Conservation (phyloP, 2,329 filamentous ascomycete genomes). For the Hysterium pulicare region DNA sequence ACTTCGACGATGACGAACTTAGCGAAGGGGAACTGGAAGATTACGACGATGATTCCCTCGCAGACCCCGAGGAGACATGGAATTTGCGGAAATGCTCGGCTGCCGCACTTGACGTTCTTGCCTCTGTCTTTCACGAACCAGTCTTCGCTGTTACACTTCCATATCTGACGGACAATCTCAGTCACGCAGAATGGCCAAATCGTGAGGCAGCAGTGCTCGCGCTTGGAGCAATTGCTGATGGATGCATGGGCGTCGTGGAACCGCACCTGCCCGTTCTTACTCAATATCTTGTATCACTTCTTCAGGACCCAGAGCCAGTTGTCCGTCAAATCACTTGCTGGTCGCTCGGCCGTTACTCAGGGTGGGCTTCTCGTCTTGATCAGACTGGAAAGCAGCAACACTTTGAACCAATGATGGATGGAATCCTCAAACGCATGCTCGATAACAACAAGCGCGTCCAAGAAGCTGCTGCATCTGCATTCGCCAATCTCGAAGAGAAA, state of each 20-base stretch:
- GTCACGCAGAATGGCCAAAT: slow-evolving; percentile 84
- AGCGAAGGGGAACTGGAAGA: slow-evolving; percentile 87
- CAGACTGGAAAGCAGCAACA: slow-evolving; percentile 68
- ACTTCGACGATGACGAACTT: slow-evolving; percentile 60
- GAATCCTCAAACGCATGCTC: slow-evolving; percentile 89
- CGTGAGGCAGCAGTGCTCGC: slow-evolving; percentile 93
- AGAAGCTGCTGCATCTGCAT: slow-evolving; percentile 91
- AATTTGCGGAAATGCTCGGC: slow-evolving; percentile 96
- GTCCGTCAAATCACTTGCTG: slow-evolving; percentile 97
- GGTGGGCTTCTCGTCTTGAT: slow-evolving; percentile 78
- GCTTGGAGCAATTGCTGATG: slow-evolving; percentile 89
- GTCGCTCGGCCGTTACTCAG: slow-evolving; percentile 90
- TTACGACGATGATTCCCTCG: slow-evolving; percentile 65
- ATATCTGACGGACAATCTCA: slow-evolving; percentile 85
- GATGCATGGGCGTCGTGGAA: slow-evolving; percentile 84
- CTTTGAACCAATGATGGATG: slow-evolving; percentile 97
- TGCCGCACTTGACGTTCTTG: slow-evolving; percentile 89
- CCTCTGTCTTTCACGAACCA: slow-evolving; percentile 79
- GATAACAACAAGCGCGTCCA: slow-evolving; percentile 98
- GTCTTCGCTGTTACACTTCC: slow-evolving; percentile 92
- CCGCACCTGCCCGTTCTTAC: slow-evolving; percentile 89
- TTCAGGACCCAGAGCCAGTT: slow-evolving; percentile 82
- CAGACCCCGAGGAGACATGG: slow-evolving; percentile 87
- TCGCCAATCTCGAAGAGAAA: slow-evolving; percentile 93
- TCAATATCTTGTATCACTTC: slow-evolving; percentile 80